Conservation (phyloP, 345 rosid species). For the Populus deltoides region DNA sequence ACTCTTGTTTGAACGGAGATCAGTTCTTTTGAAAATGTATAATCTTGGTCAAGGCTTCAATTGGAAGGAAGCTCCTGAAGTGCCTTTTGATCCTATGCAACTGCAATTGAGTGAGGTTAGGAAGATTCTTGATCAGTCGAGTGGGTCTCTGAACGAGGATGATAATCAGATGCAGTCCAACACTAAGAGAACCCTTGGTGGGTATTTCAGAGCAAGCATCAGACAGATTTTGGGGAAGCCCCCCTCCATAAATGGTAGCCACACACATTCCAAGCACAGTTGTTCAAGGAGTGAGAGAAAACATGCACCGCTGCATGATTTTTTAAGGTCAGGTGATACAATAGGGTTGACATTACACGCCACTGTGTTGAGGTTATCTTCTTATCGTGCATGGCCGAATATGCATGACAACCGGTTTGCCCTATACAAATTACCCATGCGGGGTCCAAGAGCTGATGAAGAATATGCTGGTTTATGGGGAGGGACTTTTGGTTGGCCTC, state of each 20-base stretch:
- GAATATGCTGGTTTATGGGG: constrained; percentile 87
- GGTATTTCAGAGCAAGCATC: constrained; percentile 47
- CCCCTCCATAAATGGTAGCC: constrained; percentile 33
- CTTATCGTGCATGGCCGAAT: constrained; percentile 81
- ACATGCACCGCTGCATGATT: constrained; percentile 50
- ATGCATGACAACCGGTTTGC: constrained; percentile 75
- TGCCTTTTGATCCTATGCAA: constrained; percentile 39
- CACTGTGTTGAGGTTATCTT: constrained; percentile 48
- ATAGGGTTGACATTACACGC: constrained; percentile 59
- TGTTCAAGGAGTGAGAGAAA: constrained; percentile 58
- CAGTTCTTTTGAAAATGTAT: constrained; percentile 48
- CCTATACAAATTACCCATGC: constrained; percentile 67
- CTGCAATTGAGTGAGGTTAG: constrained; percentile 43
- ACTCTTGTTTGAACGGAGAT: constrained; percentile 53
- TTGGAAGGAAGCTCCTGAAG: constrained; percentile 36
- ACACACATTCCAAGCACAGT: constrained; percentile 29
- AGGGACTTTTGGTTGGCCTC: constrained; percentile 89
- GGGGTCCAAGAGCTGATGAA: constrained; percentile 43
- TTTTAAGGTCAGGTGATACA: constrained; percentile 58
- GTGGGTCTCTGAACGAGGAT: constrained; percentile 29
- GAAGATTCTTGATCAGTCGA: constrained; percentile 36
- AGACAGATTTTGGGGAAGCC: constrained; percentile 60
- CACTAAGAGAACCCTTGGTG: constrained; percentile 46
- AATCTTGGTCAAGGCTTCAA: constrained; percentile 44
- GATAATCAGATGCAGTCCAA: constrained; percentile 30